Conservation (phyloP, 441 rosid species). For the Rhodomyrtus psidioides region DNA sequence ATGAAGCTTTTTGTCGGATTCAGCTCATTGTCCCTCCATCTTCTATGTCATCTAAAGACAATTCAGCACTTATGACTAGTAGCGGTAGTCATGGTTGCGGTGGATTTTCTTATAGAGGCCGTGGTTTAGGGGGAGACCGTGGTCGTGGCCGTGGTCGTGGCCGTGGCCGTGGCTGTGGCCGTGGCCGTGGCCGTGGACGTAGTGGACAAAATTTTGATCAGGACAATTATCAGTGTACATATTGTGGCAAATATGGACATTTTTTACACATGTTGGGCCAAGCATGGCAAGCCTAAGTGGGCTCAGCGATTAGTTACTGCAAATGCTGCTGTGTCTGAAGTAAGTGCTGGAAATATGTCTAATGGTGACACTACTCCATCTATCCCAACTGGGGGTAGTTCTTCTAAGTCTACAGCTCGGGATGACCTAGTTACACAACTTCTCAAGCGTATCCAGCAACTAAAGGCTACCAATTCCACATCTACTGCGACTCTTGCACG, state of each 20-base stretch:
- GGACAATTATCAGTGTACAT: not conserved
- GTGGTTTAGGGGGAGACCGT: not conserved
- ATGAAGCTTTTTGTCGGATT: not conserved
- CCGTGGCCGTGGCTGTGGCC: no score
- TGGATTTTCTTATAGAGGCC: not conserved
- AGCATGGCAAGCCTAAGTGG: not conserved
- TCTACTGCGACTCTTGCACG: no score
- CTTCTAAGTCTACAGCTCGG: no score
- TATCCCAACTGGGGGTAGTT: not conserved
- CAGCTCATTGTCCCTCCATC: not conserved
- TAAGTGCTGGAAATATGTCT: not conserved
- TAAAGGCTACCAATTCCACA: no score
- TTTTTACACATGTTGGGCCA: not conserved
- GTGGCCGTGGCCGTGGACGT: no score
- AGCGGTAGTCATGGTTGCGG: not conserved
- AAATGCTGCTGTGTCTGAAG: accelerated
- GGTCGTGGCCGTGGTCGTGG: not conserved
- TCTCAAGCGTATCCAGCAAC: no score
- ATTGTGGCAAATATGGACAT: not conserved
- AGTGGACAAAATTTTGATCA: accelerated
- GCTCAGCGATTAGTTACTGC: not conserved
- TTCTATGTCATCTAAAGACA: not conserved
- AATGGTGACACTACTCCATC: not conserved
- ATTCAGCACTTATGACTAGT: not conserved
- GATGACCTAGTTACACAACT: no score